Conservation (phyloP, 495 filamentous ascomycete species). For the Penicillium salamii region DNA sequence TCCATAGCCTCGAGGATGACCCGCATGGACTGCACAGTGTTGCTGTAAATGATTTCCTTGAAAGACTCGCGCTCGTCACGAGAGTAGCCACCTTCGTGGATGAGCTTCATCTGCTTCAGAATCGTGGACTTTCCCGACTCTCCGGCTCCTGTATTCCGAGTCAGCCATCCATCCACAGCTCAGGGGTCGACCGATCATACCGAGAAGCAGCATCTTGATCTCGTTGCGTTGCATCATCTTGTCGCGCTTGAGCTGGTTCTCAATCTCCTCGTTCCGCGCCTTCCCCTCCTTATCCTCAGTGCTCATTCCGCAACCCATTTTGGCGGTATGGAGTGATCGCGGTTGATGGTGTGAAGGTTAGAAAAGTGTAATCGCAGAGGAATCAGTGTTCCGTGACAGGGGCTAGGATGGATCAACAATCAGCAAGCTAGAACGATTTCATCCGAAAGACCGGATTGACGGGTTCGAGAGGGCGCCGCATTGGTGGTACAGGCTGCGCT, state of each 20-base stretch:
- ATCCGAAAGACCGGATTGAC: slow-evolving; percentile 7
- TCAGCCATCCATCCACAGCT: slow-evolving; percentile 3
- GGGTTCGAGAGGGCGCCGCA: slow-evolving; percentile 10
- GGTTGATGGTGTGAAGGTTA: slow-evolving; percentile 18
- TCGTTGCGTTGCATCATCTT: slow-evolving; percentile 95
- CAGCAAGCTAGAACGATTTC: slow-evolving; percentile 9
- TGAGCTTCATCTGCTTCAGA: slow-evolving; percentile 94
- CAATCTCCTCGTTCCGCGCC: slow-evolving; percentile 98
- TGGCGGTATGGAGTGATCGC: slow-evolving; percentile 44
- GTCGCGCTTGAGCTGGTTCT: slow-evolving; percentile 94
- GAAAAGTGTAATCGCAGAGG: slow-evolving; percentile 14
- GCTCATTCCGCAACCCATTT: slow-evolving; percentile 99
- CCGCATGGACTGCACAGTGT: slow-evolving; percentile 94
- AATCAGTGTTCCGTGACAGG: slow-evolving; percentile 9
- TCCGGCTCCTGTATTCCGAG: slow-evolving; percentile 73
- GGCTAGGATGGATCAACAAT: slow-evolving; percentile 10
- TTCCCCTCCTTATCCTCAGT: slow-evolving; percentile 99
- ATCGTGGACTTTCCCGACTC: slow-evolving; percentile 99
- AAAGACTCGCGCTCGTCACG: slow-evolving; percentile 57
- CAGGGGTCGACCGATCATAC: slow-evolving; percentile 50
- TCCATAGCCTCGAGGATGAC: slow-evolving; percentile 97
- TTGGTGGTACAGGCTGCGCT: slow-evolving; percentile 20
- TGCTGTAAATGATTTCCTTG: slow-evolving; percentile 98
- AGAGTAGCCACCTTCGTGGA: slow-evolving; percentile 56
- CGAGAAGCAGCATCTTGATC: slow-evolving; percentile 98